Percentiles rank a stretch among this genome's conserved stretches.
These are phyloP conservation scores for Eucalyptus coolabah DNA, from an alignment of 345 rosid species.

Conservation along the genomic window DNA sequence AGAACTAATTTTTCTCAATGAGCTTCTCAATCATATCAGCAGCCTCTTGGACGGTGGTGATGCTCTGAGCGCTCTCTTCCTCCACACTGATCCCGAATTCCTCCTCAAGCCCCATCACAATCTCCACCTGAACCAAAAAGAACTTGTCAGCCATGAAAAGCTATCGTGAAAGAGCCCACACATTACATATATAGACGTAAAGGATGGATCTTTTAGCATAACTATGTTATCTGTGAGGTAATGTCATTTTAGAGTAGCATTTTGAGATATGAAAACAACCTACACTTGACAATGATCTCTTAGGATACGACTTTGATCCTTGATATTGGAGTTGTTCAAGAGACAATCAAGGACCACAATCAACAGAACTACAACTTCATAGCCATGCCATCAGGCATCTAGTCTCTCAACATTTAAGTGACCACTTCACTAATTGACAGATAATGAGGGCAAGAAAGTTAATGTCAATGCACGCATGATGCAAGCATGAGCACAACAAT, in stretches of 20 bases:
- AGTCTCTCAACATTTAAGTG: not conserved
- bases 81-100: conserved; percentile 30
- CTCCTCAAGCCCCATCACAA: conserved; percentile 22
- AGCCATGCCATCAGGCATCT: not conserved
- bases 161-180: not conserved
- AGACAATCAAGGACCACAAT: not conserved
- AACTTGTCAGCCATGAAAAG: not conserved
- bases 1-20: not conserved
- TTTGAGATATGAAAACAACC: not conserved
- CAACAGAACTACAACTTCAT: not conserved
- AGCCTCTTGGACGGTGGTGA: conserved; percentile 27
- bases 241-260: not conserved
- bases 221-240: not conserved
- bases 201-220: not conserved
- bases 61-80: conserved; percentile 28
- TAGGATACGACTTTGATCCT: not conserved
- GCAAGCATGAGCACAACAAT: not conserved
- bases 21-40: conserved; percentile 28
- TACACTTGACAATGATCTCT: not conserved
- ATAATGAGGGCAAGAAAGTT: not conserved
- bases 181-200: accelerated
- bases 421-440: not conserved
- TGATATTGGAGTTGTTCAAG: not conserved
- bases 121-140: conserved; percentile 7
- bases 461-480: accelerated